phyloP scores from a whole-genome alignment of 192 early-diverging fungal genomes.

The Linnemannia hyalina region DNA sequence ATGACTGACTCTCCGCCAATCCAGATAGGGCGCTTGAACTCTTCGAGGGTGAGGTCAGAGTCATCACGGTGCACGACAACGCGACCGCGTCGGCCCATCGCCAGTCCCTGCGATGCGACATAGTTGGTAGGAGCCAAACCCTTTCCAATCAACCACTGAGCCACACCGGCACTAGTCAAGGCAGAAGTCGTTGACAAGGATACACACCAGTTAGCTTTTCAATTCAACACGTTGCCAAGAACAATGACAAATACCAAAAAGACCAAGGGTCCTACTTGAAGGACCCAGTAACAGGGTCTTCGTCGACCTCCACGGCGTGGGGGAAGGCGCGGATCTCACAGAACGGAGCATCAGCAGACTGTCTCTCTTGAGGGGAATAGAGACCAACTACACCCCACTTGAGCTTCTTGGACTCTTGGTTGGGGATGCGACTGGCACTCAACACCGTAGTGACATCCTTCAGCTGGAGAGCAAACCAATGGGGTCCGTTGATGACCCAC shows the following conservation, averaged over 20 bases:
- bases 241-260: background rate
- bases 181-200: background rate
- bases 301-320: constrained; percentile 7
- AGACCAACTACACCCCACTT: constrained; percentile 17
- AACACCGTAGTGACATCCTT: constrained; percentile 24
- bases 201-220: background rate
- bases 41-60: constrained; percentile 7
- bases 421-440: constrained; percentile 17
- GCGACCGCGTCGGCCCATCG: constrained; percentile 32
- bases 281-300: constrained; percentile 39
- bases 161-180: constrained; percentile 29
- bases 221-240: background rate
- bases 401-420: constrained; percentile 20
- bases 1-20: constrained; percentile 29
- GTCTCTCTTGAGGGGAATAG: constrained; percentile 5
- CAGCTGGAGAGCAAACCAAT: constrained; percentile 28
- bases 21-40: constrained; percentile 21
- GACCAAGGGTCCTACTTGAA: constrained; percentile 16
- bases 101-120: constrained; percentile 26
- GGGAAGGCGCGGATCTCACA: constrained; percentile 36
- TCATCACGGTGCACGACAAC: constrained; percentile 26
- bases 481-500: constrained; percentile 36
- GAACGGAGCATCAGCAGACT: constrained; percentile 8
- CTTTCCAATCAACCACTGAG: constrained; percentile 35
- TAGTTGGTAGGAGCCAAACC: constrained; percentile 21